Evolutionary conservation across 192 early-diverging fungal species (phyloP).

Genomic region (Coemansia biformis): DNA sequence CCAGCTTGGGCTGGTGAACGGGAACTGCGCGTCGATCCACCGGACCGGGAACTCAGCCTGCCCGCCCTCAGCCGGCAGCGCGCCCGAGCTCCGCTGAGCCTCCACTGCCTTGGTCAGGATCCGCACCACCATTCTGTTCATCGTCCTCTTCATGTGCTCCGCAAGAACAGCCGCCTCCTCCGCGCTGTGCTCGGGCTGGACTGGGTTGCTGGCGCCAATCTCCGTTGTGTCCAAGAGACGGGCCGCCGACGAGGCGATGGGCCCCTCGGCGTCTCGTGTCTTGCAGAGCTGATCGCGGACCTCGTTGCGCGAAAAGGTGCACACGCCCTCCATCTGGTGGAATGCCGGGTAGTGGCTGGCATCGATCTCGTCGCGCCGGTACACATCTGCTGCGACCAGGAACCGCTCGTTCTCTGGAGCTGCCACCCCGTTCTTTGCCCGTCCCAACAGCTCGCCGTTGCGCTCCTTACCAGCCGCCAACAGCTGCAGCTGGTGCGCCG

Average conservation of each 20-base stretch:
- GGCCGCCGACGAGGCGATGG: not conserved
- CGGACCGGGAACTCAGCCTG: slow-evolving; percentile 82
- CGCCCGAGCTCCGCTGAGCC: slow-evolving; percentile 8
- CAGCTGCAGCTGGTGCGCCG: slow-evolving; percentile 87
- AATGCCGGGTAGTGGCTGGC: slow-evolving; percentile 94
- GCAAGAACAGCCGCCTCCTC: slow-evolving; percentile 56
- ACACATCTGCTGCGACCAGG: slow-evolving; percentile 95
- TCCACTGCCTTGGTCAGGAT: slow-evolving; percentile 55
- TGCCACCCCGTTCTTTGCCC: slow-evolving; percentile 24
- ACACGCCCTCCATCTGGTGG: slow-evolving; percentile 97
- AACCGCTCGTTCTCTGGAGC: slow-evolving; percentile 55
- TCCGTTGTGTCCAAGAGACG: slow-evolving; percentile 27
- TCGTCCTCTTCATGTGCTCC: slow-evolving; percentile 68
- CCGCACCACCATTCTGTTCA: slow-evolving; percentile 75
- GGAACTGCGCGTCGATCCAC: slow-evolving; percentile 93
- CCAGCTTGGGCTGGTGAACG: slow-evolving; percentile 94
- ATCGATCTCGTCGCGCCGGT: slow-evolving; percentile 95
- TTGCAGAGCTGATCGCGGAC: slow-evolving; percentile 6
- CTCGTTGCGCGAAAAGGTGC: slow-evolving; percentile 46
- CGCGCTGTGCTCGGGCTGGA: slow-evolving; percentile 64
- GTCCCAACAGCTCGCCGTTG: slow-evolving; percentile 8
- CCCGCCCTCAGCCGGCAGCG: slow-evolving; percentile 2
- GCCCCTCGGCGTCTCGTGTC: not conserved
- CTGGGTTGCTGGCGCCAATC: slow-evolving; percentile 63
- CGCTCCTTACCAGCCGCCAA: slow-evolving; percentile 47